Base-by-base conservation (phyloP, 768 basidiomycete species). In the Rhodotorula kratochvilovae region DNA sequence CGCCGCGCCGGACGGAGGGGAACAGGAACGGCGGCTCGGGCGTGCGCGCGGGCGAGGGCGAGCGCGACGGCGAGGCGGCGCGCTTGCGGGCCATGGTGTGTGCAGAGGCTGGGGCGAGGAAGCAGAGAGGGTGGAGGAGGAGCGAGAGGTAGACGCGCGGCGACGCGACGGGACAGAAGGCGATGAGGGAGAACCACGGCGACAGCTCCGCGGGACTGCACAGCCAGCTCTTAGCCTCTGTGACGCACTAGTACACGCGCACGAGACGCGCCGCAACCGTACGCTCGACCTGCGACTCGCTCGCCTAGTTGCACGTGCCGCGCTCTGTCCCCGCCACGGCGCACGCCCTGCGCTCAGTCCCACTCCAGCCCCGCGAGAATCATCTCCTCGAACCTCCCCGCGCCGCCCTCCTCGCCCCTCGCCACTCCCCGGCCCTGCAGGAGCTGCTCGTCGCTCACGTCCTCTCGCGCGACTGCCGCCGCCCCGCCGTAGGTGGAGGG, bases 401-500 rank as follows among this genome's bases (percentile, higher is more conserved):
- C 65, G 1, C 66, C 66, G 5, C 16, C 23, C 31, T 39, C 46
- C 3, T 36, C 33, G 2, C 68, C 67, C 27, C 29, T 67, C 16
- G 42, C 55, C 19, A 27, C 43, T 15, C 31, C 45, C 21, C 12
- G 81, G 0, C 88, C 90, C 2, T 79, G 79, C 50, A 90, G 79
- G 66, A 91, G 80, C 55, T 87, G 86, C 5, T 73, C 63, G 76
- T 91, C 88, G 0, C 48, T 45, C 0, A 29, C n/a, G n/a, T n/a
- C n/a, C n/a, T n/a, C 19, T 0, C 29, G 19, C 25, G 5, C 29
- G 8, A 39, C 21, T 3, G 10, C 39, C 79, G 78, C 69, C 3
- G 89, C 87, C 35, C 87, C 78, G 0, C 61, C 68, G 88, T 90
- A 61, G 0, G 90, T 90, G 63, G 86, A 84, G 0, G 82, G 76